Evolutionary conservation across 179 eudicot genomes (phyloP).

Genomic region (Camellia oleifera): DNA sequence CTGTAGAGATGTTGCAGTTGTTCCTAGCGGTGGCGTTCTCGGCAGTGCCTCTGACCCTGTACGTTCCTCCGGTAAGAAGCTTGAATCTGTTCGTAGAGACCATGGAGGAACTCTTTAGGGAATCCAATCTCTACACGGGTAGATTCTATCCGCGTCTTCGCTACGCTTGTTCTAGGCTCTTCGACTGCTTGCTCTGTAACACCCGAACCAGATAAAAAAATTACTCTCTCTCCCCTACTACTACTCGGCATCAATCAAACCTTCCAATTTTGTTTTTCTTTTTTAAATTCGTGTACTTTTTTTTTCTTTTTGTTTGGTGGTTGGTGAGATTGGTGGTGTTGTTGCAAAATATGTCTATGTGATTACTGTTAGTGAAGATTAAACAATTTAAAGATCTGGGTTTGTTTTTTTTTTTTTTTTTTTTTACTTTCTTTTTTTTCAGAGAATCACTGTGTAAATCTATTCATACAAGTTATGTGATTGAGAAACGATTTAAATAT

Average conservation of each 20-base stretch:
- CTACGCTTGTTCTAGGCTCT: slow-evolving; percentile 39
- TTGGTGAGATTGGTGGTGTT: slow-evolving; percentile 2
- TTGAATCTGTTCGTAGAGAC: slow-evolving; percentile 57
- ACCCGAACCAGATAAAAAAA: neutral
- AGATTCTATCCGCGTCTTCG: slow-evolving; percentile 54
- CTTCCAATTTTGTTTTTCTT: neutral
- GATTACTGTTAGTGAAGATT: neutral
- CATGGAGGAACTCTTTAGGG: slow-evolving; percentile 44
- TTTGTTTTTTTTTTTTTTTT: neutral
- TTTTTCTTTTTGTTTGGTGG: neutral
- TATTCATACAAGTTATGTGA: neutral
- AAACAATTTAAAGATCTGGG: neutral
- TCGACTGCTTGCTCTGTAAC: slow-evolving; percentile 42
- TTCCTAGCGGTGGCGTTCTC: slow-evolving; percentile 77
- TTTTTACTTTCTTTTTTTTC: neutral
- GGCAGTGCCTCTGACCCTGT: slow-evolving; percentile 70
- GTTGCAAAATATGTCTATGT: neutral
- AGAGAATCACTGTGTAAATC: neutral
- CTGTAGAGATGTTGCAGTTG: slow-evolving; percentile 47
- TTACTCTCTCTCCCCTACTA: neutral
- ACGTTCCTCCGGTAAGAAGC: slow-evolving; percentile 74
- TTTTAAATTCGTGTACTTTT: neutral
- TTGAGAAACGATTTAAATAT: too few relatives aligned
- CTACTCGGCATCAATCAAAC: neutral
- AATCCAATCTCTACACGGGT: slow-evolving; percentile 35